Base-by-base conservation (phyloP, 2,329 filamentous ascomycete species). In the Fusarium sarcochroum region DNA sequence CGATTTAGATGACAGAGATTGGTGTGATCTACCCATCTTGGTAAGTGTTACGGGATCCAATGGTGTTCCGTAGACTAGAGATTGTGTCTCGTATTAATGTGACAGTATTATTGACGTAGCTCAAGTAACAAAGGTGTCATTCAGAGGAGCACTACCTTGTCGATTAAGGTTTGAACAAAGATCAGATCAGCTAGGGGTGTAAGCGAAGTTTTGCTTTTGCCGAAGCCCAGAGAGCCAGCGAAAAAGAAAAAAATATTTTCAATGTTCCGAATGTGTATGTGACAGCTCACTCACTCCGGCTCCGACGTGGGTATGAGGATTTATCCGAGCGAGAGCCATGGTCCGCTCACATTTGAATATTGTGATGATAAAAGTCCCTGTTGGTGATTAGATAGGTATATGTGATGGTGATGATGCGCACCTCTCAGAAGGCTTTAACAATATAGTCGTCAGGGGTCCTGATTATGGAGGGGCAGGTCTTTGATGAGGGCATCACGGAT, bases 131-230 rank as follows among this genome's bases (percentile, higher is more conserved):
- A 49, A 37, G 42, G 41, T 55, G 34, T 18, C 32, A 49, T 58
- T 50, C 32, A 40, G 35, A 66, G 32, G 38, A 50, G 38, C 27
- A 34, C 49, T 45, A 57, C 66, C 57, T 20, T 60, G 59, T 54
- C 47, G 50, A 51, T 62, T 69, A 68, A 68, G 55, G 65, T 68
- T 69, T 58, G 44, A 18, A 45, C 60, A 68, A 68, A 68, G 66
- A 68, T 68, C 60, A 68, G 66, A 66, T 68, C 66, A 68, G 66
- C 60, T 51, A 35, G 50, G 63, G 66, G 48, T 66, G 44, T 66
- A 66, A 60, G 65, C 62, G 42, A 50, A 56, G 42, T 44, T 37
- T 66, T 66, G 37, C 51, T 53, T 69, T 65, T 66, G 49, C 40
- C 54, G 47, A 53, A 69, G 35, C 32, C 44, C 64, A 48, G 51